Evolutionary conservation across 768 basidiomycete genomes (phyloP), one percentile per base, ranked within the genome.

Genomic region (Fibroporia radiculosa): DNA sequence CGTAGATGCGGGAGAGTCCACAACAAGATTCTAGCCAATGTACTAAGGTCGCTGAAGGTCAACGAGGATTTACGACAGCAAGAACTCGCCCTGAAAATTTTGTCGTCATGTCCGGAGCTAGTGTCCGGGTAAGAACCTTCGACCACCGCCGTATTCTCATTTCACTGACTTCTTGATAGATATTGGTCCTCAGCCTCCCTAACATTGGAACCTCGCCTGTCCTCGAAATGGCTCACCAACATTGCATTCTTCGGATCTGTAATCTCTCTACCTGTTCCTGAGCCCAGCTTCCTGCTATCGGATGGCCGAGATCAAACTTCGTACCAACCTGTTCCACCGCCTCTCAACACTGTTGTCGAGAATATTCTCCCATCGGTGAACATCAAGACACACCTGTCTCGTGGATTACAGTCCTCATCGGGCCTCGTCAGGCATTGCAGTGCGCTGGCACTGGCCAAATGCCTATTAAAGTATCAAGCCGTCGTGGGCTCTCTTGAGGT

Each of bases 221-320:
- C 88, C 0, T 86, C 86, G 0, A 84, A 83, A 57, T 98, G 95
- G 93, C 81, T 97, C 25, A 78, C 84, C 0, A 95, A 92, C 47
- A 81, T 96, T 51, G 71, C 88, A 4, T 85, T 93, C 57, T 78
- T 89, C 31, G 88, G 84, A 2, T 71, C 72, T 6, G 74, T 97
- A 42, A 72, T 96, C 40, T 83, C 86, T 0, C 73, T 92, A 0
- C 79, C 87, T 0, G 65, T 92, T 1, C 90, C 93, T 0, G 52
- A 67, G 0, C 53, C 67, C 0, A 75, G 76, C 0, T 92, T 93
- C 58, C 64, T 78, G 47, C 68, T 84, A 13, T 48, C 49, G 36
- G 56, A 61, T 4, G 48, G 42, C 48, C 52, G 58, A 6, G 44
- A 44, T 24, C 51, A 58, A 22, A 59, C 65, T 12, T 65, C 79